These are phyloP conservation scores for Xerocomus nothofagi DNA, from an alignment of 1,284 basidiomycete species.

Conservation along the genomic window DNA sequence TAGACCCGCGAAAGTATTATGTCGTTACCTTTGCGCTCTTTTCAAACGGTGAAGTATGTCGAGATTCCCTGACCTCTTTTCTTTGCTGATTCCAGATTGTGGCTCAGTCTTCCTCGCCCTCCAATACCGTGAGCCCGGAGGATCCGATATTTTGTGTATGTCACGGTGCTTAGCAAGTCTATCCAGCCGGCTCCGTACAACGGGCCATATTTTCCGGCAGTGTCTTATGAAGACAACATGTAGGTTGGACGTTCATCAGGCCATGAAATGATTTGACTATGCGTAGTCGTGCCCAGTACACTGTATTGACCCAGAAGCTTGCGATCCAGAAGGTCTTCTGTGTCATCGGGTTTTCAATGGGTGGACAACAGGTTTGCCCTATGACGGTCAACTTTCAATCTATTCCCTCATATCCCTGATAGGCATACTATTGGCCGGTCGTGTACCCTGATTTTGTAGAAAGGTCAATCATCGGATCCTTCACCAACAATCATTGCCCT, in stretches of 20 bases:
- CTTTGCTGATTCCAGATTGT: neutral
- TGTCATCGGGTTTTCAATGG: constrained; percentile 49
- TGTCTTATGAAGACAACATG: constrained; percentile 62
- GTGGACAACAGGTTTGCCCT: constrained; percentile 52
- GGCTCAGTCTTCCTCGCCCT: constrained; percentile 14
- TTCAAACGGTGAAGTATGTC: constrained; percentile 55
- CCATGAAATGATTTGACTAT: neutral
- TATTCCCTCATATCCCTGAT: neutral
- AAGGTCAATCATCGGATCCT: constrained; percentile 34
- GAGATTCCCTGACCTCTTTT: neutral
- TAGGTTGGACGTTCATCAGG: constrained; percentile 28
- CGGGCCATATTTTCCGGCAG: constrained; percentile 47
- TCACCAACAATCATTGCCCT: neutral
- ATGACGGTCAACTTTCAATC: neutral
- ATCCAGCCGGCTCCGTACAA: constrained; percentile 46
- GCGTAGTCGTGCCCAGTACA: constrained; percentile 54
- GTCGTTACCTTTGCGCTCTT: constrained; percentile 60
- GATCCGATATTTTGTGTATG: neutral
- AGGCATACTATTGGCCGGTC: constrained; percentile 64
- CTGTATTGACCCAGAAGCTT: constrained; percentile 50
- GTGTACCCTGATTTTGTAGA: constrained; percentile 60
- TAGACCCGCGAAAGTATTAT: constrained; percentile 52
- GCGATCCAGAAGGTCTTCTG: constrained; percentile 41
- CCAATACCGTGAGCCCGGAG: constrained; percentile 22
- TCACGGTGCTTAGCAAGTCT: constrained; percentile 6